phyloP scores from a whole-genome alignment of 192 early-diverging fungal species.

The Coemansia furcata region DNA sequence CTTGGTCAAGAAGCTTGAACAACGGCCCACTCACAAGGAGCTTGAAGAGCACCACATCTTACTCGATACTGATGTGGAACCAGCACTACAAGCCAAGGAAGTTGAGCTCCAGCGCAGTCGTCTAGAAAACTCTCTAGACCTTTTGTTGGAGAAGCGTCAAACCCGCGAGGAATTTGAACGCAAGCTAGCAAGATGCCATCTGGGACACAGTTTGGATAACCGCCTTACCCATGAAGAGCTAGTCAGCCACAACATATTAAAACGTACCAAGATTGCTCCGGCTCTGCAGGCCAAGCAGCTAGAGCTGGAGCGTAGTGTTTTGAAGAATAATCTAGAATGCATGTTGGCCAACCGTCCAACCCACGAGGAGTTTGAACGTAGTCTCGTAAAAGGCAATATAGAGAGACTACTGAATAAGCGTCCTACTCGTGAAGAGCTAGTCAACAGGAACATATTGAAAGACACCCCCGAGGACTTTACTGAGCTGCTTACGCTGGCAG shows the following conservation, averaged over 20 bases:
- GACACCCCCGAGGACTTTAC: too few species aligned
- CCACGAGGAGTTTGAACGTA: conserved; percentile 49
- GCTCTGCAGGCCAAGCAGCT: conserved; percentile 29
- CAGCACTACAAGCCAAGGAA: conserved; percentile 47
- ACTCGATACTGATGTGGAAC: conserved; percentile 34
- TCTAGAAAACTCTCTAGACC: conserved; percentile 55
- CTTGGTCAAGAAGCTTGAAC: too few species aligned
- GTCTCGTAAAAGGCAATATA: background rate
- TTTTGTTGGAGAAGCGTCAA: conserved; percentile 57
- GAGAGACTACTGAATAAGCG: conserved; percentile 4
- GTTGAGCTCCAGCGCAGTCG: conserved; percentile 42
- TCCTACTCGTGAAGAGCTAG: conserved; percentile 22
- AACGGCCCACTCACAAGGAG: too few species aligned
- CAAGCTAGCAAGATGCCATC: too few species aligned
- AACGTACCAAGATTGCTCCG: conserved; percentile 37
- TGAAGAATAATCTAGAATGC: conserved; percentile 56
- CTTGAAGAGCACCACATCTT: conserved; percentile 31
- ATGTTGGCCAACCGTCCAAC: conserved; percentile 59
- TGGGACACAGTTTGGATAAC: background rate
- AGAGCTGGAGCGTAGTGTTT: conserved; percentile 23
- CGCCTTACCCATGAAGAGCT: conserved; percentile 54
- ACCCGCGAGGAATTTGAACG: conserved; percentile 29
- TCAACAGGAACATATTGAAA: too few species aligned
- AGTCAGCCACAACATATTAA: conserved; percentile 57
- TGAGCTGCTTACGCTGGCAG: too few species aligned